phyloP scores from a whole-genome alignment of 371 early-diverging fungal genomes.

The Synchytrium microbalum region DNA sequence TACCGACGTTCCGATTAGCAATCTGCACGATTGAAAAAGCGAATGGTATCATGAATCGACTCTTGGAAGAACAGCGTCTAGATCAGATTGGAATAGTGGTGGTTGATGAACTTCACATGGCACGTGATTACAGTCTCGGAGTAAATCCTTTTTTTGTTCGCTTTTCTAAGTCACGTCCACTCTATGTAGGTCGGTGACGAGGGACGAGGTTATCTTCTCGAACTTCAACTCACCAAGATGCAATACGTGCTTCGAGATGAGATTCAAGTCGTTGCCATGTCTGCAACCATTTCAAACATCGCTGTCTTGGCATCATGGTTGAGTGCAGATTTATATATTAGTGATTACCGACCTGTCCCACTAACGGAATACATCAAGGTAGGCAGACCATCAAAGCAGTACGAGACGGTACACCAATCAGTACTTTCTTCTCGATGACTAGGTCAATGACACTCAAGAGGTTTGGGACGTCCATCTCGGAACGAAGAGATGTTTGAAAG shows the following conservation, averaged over 20 bases:
- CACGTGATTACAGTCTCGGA: too few relatives aligned
- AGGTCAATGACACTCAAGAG: background rate
- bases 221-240: constrained; percentile 28
- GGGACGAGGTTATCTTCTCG: constrained; percentile 26
- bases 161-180: too few relatives aligned
- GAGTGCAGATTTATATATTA: constrained; percentile 20
- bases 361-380: constrained; percentile 21
- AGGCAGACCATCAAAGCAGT: constrained; percentile 5
- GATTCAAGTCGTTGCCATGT: constrained; percentile 31
- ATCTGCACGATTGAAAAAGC: constrained; percentile 22
- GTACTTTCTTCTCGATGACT: background rate
- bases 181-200: too few relatives aligned
- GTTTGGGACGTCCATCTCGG: background rate
- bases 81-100: constrained; percentile 21
- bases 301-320: constrained; percentile 21
- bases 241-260: constrained; percentile 6
- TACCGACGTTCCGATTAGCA: background rate
- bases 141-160: too few relatives aligned
- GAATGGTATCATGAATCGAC: constrained; percentile 20
- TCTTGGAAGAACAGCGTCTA: constrained; percentile 17
- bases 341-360: constrained; percentile 25
- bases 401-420: too few relatives aligned
- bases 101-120: constrained; percentile 32
- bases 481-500: too few relatives aligned
- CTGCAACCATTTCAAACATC: constrained; percentile 29